phyloP scores from a whole-genome alignment of 2,329 filamentous ascomycete genomes.

The Cyphellophora europaea region DNA sequence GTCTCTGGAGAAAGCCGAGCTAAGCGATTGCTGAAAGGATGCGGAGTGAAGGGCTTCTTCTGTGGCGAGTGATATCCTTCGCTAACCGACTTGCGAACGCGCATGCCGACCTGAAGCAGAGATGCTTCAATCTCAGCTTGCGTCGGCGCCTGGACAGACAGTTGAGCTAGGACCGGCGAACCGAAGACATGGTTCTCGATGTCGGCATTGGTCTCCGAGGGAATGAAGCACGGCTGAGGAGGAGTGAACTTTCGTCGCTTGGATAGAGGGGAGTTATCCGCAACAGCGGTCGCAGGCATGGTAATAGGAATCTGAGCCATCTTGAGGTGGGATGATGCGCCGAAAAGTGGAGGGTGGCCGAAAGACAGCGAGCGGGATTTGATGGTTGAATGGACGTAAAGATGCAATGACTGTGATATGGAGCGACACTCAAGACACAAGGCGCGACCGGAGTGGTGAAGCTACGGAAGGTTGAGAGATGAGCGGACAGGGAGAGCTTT shows the following conservation, averaged over 20 bases:
- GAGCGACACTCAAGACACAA: no score
- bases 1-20: slow-evolving; percentile 17
- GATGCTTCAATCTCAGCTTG: slow-evolving; percentile 58
- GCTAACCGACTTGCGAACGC: slow-evolving; percentile 81
- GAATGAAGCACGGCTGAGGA: slow-evolving; percentile 22
- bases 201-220: slow-evolving; percentile 14
- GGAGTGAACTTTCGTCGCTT: slow-evolving; percentile 37
- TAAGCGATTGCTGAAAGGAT: slow-evolving; percentile 15
- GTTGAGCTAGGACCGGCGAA: slow-evolving; percentile 26
- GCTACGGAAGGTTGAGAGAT: no score
- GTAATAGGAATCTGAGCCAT: slow-evolving; percentile 1
- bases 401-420: no score
- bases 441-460: no score
- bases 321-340: neutral
- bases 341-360: no score
- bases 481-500: no score
- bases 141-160: slow-evolving; percentile 27
- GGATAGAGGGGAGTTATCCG: slow-evolving; percentile 19
- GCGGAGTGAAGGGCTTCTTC: slow-evolving; percentile 18
- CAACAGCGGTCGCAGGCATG: neutral
- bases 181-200: slow-evolving; percentile 15
- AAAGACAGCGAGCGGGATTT: no score
- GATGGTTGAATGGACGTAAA: no score
- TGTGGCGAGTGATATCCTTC: slow-evolving; percentile 69
- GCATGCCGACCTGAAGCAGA: slow-evolving; percentile 88